Evolutionary conservation across 441 rosid genomes (phyloP).

Genomic region (Adansonia gregorii): DNA sequence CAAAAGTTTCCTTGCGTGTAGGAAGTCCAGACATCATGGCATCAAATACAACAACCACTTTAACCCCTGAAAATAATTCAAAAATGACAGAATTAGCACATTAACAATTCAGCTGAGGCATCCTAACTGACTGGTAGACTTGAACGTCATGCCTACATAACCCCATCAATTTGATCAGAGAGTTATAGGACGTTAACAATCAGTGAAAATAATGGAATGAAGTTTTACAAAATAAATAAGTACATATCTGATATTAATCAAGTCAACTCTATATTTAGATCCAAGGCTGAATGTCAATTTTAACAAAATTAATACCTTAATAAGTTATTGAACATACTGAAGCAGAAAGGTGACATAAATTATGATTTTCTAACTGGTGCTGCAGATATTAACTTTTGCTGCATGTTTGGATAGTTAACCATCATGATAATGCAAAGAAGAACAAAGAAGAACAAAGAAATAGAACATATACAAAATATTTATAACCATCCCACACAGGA

Average conservation of each 20-base stretch:
- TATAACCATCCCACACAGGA: neutral
- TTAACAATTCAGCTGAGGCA: neutral
- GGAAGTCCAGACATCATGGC: conserved; percentile 93
- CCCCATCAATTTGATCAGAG: neutral
- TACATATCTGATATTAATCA: conserved; percentile 12
- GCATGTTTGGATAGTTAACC: conserved; percentile 1
- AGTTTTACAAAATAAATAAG: neutral
- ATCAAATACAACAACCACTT: conserved; percentile 91
- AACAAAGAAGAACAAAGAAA: neutral
- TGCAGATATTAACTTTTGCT: neutral
- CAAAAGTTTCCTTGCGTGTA: conserved; percentile 77
- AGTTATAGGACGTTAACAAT: neutral
- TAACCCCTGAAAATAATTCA: conserved; percentile 64
- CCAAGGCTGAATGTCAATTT: neutral
- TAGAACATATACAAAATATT: neutral
- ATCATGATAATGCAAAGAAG: neutral
- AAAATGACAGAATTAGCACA: conserved; percentile 29
- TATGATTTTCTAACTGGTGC: neutral
- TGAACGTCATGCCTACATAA: neutral
- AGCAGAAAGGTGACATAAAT: conserved; percentile 2
- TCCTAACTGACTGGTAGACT: neutral
- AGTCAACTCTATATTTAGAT: conserved; percentile 2
- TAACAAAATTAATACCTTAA: neutral
- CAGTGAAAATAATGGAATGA: neutral
- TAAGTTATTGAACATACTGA: neutral